Percentiles rank a stretch among this genome's conserved stretches.
Conservation (phyloP, 768 basidiomycete species). For the Daedaleopsis nitida region DNA sequence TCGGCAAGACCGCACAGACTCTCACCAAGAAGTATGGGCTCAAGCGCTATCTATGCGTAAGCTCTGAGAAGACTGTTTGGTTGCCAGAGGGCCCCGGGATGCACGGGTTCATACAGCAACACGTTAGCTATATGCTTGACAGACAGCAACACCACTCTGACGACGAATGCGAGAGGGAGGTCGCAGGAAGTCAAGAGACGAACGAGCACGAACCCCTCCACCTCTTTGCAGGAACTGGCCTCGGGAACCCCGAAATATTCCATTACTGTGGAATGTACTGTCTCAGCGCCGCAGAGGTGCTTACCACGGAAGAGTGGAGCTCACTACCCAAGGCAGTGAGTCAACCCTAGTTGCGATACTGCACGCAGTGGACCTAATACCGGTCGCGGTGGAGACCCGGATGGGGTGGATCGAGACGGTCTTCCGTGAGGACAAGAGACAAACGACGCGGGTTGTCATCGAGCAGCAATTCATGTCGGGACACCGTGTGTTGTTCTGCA, state of each 20-base stretch:
- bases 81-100: constrained; percentile 47
- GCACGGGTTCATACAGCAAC: constrained; percentile 57
- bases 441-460: constrained; percentile 26
- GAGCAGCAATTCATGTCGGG: constrained; percentile 43
- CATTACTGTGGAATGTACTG: constrained; percentile 48
- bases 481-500: constrained; percentile 45
- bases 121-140: constrained; percentile 42
- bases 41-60: constrained; percentile 48
- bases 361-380: not conserved
- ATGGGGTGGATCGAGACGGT: constrained; percentile 23
- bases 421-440: constrained; percentile 28
- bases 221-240: constrained; percentile 47
- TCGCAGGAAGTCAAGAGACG: constrained; percentile 24
- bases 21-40: constrained; percentile 33
- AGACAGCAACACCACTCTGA: no score
- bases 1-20: constrained; percentile 22
- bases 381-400: not conserved
- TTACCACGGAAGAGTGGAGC: constrained; percentile 48
- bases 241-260: constrained; percentile 30
- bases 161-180: not conserved
- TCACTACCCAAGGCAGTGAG: constrained; percentile 43
- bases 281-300: constrained; percentile 35
- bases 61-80: constrained; percentile 54
- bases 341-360: not conserved
- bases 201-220: constrained; percentile 39